Evolutionary conservation across 164 flowering plant genomes (phyloP).

Genomic region (Dillenia turbinata): DNA sequence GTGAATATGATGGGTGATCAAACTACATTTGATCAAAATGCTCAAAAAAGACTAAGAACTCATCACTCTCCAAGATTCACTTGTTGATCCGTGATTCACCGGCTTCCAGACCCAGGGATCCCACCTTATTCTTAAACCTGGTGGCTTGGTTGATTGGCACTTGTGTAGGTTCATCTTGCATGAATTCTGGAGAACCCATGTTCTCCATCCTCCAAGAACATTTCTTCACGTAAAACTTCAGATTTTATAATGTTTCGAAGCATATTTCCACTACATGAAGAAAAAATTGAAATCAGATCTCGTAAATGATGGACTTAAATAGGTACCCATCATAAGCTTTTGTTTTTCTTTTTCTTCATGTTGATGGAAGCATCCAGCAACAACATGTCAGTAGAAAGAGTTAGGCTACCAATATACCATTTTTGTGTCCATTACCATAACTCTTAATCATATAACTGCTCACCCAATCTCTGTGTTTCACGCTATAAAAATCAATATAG

Average conservation of each 20-base stretch:
- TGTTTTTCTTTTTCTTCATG: no score
- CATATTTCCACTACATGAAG: background rate
- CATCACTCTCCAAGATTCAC: conserved; percentile 8
- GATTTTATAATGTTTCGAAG: background rate
- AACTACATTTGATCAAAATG: no score
- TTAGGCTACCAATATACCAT: no score
- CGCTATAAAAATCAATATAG: no score
- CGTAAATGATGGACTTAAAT: no score
- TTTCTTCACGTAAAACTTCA: background rate
- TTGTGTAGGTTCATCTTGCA: conserved; percentile 11
- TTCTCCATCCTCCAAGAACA: conserved; percentile 14
- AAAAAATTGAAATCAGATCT: background rate
- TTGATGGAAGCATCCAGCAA: no score
- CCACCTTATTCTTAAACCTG: conserved; percentile 6
- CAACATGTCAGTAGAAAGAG: no score
- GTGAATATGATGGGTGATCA: no score
- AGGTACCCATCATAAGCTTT: no score
- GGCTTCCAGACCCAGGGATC: conserved; percentile 3
- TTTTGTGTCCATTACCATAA: no score
- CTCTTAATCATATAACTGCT: no score
- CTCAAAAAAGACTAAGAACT: conserved; percentile 1
- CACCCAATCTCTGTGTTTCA: no score
- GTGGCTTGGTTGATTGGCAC: conserved; percentile 6
- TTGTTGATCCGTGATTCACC: conserved; percentile 7
- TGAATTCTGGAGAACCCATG: conserved; percentile 16